Evolutionary conservation across 441 rosid genomes (phyloP).

Genomic region (Theobroma grandiflorum): DNA sequence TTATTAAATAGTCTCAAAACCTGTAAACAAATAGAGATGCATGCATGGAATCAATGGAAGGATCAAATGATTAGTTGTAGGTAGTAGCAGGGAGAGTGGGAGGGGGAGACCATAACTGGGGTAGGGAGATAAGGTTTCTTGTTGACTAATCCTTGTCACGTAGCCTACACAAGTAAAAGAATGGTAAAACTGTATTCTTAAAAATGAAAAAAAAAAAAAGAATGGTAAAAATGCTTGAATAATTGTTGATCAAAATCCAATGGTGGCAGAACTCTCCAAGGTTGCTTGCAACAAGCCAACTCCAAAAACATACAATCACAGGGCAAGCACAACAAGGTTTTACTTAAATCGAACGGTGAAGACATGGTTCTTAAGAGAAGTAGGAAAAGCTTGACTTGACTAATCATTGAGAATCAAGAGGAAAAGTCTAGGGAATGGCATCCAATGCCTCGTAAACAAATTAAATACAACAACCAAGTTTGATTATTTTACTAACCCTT

Average conservation of each 20-base stretch:
- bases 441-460: constrained; percentile 23
- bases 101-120: too few relatives aligned
- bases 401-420: background rate
- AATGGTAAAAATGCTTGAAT: background rate
- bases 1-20: too few relatives aligned
- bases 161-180: too few relatives aligned
- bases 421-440: background rate
- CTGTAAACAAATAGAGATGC: too few relatives aligned
- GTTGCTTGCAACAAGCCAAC: background rate
- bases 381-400: background rate
- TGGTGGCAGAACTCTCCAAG: background rate
- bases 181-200: too few relatives aligned
- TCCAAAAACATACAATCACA: background rate
- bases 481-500: background rate
- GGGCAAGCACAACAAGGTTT: background rate
- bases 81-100: too few relatives aligned
- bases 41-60: too few relatives aligned
- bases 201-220: background rate
- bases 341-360: background rate
- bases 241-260: background rate
- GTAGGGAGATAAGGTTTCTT: too few relatives aligned
- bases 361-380: background rate
- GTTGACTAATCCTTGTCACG: too few relatives aligned
- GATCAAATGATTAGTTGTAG: too few relatives aligned
- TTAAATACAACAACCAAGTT: constrained; percentile 7